Base-by-base conservation (phyloP, 2,329 filamentous ascomycete species). In the Fusarium luffae region DNA sequence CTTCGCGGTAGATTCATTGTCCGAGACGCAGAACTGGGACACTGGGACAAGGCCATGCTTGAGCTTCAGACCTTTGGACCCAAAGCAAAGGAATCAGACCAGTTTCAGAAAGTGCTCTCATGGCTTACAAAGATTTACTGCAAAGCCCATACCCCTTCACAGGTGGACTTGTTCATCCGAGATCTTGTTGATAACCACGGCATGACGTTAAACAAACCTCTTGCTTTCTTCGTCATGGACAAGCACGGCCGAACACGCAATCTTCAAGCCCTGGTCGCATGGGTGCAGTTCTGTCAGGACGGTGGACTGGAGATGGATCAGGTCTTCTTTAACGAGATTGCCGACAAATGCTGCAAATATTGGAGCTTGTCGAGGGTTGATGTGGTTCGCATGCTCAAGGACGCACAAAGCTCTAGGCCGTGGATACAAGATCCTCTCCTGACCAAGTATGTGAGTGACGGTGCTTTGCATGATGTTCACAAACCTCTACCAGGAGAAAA, bases 81-180 rank as follows among this genome's bases (percentile, higher is more conserved):
- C 10, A 70, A 54, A 41, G 66, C 72, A 34, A 59, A 69, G 14
- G 55, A 63, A 12, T 56, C 69, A 13, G 16, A 44, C 18, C 69
- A 74, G 16, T 77, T 77, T 34, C 77, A 77, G 54, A 66, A 66
- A 12, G 54, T 75, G 7, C 60, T 80, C 14, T 63, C 67, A 3
- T 73, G 68, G 56, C 58, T 82, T 4, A 84, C 83, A 5, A 79
- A 79, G 44, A 64, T 75, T 9, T 78, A 78, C 40, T 71, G 70
- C 16, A 70, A 76, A 48, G 43, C 41, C 3, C 73, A 78, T 37
- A 66, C 72, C 8, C 55, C 70, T 2, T 59, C 71, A 11, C 71
- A 79, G 28, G 66, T 77, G 13, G 77, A 80, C 7, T 32, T 30
- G 2, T 73, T 79, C n/a, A 66, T 80, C 3, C 74, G 74, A 43